Evolutionary conservation across 129 eudicot species (phyloP).

Genomic region (Flaveria robusta): DNA sequence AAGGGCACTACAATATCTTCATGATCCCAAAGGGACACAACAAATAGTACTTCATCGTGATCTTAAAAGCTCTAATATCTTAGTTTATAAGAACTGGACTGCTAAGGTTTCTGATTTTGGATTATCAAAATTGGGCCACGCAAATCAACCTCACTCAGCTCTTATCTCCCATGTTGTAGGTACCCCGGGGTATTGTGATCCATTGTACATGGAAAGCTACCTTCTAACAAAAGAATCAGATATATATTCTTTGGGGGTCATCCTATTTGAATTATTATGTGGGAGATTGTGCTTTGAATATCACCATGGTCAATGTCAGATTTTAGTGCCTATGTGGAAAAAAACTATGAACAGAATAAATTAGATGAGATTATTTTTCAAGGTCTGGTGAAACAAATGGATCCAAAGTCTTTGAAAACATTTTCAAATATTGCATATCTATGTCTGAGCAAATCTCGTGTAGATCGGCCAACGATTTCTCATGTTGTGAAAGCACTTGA

Average conservation of each 20-base stretch:
- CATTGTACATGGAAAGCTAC: background rate
- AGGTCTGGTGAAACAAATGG: background rate
- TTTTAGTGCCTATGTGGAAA: background rate
- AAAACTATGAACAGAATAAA: background rate
- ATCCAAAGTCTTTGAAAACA: background rate
- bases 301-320: background rate
- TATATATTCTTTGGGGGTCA: background rate
- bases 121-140: background rate
- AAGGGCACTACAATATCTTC: conserved; percentile 1
- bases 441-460: background rate
- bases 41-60: conserved; percentile 11
- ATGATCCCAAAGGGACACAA: background rate
- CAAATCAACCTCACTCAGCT: background rate
- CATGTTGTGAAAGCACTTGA: background rate
- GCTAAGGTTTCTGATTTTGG: conserved; percentile 3
- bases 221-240: background rate
- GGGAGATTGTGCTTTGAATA: background rate
- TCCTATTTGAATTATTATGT: background rate
- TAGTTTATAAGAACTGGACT: background rate
- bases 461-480: background rate
- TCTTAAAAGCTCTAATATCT: conserved; percentile 5
- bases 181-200: conserved; percentile 3
- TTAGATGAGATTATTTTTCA: background rate
- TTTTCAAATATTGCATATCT: background rate
- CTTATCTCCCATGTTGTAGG: background rate